Percentiles rank a stretch among this genome's conserved stretches.
Conservation (phyloP, 129 eudicot genomes). For the Sambucus nigra region DNA sequence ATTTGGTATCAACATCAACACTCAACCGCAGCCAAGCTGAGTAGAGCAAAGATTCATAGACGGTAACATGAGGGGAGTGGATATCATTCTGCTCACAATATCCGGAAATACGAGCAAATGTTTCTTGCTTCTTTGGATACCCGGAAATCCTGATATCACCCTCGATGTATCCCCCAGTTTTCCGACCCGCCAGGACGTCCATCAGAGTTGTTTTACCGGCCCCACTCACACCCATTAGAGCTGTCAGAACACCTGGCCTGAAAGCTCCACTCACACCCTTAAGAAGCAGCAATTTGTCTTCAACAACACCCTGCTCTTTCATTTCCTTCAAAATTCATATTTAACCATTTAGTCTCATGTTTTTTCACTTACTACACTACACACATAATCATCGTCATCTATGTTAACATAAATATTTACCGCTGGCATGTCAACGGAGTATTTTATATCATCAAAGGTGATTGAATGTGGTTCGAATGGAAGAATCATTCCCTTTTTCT, state of each 20-base stretch:
- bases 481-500: conserved; percentile 78
- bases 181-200: conserved; percentile 93
- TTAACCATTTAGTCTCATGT: conserved; percentile 3
- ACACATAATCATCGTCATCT: background rate
- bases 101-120: conserved; percentile 84
- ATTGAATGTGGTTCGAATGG: conserved; percentile 81
- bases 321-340: conserved; percentile 51
- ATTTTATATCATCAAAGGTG: conserved; percentile 56
- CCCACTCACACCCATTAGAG: conserved; percentile 94
- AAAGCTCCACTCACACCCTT: conserved; percentile 71
- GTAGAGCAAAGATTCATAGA: conserved; percentile 61
- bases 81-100: conserved; percentile 90
- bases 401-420: conserved; percentile 9
- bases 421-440: conserved; percentile 89
- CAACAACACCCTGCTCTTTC: conserved; percentile 54
- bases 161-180: conserved; percentile 77
- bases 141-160: conserved; percentile 69
- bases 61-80: conserved; percentile 87
- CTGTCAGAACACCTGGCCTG: conserved; percentile 86
- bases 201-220: conserved; percentile 95
- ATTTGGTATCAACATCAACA: conserved; percentile 31
- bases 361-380: background rate
- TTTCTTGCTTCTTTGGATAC: conserved; percentile 78
- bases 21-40: conserved; percentile 84
- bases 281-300: conserved; percentile 59